Base-by-base conservation (phyloP, 2,329 filamentous ascomycete genomes). In the Pestalotiopsis sp. region DNA sequence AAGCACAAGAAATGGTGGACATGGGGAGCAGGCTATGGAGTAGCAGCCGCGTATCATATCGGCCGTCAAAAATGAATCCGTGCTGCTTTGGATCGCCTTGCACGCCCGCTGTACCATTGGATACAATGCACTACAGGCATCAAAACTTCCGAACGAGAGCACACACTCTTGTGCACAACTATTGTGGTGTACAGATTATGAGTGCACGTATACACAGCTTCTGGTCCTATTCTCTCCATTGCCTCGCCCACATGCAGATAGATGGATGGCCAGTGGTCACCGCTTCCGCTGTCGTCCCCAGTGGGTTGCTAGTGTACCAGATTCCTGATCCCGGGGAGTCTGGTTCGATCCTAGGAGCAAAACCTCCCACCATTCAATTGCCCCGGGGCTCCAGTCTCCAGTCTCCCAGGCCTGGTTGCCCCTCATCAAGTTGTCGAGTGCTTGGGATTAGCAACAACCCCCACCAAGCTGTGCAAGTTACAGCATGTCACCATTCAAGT, bases 321-420 rank as follows among this genome's bases (percentile, higher is more conserved):
- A 61, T 36, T 39, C 59, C 36, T 61, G 59, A 61, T 61, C 59
- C 25, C 14, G 11, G 36, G 25, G 27, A 52, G 31, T 61, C 36
- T 61, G 59, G 36, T 61, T 61, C 59, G 27, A 61, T 61, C 27
- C 12, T 52, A 68, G 67, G 67, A 69, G 68, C 68, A 69, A 69
- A 69, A 57, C 59, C 68, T 69, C 68, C 68, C 41, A 59, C 57
- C 39, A 14, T 49, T 14, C 41, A 45, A 58, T 59, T 59, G 25
- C 57, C 23, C 23, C 59, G 36, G 25, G 59, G 17, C 20, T 52
- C 45, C 45, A 52, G 31, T 31, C 31, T 31, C 31, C 31, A 31
- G 31, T 31, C 31, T 31, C 27, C 27, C 27, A 52, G 17, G 45
- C 45, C 45, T n/a, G 3, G 45, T 17, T 52, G 45, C 45, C 59